Evolutionary conservation across 2,329 filamentous ascomycete species (phyloP).

Genomic region (Thelonectria olida): DNA sequence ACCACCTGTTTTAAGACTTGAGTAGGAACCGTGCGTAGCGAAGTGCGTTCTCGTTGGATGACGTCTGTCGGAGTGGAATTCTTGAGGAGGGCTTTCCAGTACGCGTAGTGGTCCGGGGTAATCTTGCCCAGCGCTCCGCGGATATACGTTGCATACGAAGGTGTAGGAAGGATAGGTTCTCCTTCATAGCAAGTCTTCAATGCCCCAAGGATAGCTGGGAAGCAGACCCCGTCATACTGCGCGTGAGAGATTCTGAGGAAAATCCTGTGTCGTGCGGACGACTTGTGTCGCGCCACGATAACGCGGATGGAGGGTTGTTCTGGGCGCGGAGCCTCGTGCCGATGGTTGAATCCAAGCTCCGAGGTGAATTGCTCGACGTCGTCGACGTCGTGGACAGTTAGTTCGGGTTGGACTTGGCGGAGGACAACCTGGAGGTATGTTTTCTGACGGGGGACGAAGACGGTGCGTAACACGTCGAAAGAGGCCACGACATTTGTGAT

Average conservation of each 20-base stretch:
- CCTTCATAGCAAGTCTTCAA: slow-evolving; percentile 22
- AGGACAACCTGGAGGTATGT: slow-evolving; percentile 28
- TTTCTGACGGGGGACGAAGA: slow-evolving; percentile 21
- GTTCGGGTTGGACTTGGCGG: slow-evolving; percentile 8
- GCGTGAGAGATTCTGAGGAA: slow-evolving; percentile 29
- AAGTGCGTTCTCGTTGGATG: background rate
- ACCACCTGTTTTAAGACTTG: slow-evolving; percentile 9
- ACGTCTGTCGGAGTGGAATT: slow-evolving; percentile 17
- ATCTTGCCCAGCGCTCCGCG: background rate
- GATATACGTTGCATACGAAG: slow-evolving; percentile 19
- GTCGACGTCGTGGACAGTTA: slow-evolving; percentile 18
- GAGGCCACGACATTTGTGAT: slow-evolving; percentile 26
- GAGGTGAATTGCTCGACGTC: slow-evolving; percentile 18
- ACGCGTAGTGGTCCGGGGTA: slow-evolving; percentile 8
- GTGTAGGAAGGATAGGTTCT: background rate
- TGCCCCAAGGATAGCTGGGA: slow-evolving; percentile 19
- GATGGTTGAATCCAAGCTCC: slow-evolving; percentile 1
- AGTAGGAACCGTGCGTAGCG: slow-evolving; percentile 10
- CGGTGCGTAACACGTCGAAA: slow-evolving; percentile 28
- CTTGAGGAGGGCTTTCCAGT: slow-evolving; percentile 21
- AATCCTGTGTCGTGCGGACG: slow-evolving; percentile 19
- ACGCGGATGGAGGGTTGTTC: slow-evolving; percentile 16
- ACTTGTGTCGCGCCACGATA: slow-evolving; percentile 11
- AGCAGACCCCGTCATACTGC: slow-evolving; percentile 27
- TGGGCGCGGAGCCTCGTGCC: background rate